Base-by-base conservation (phyloP, 1,284 basidiomycete species). In the Xerocomus minutiporus region DNA sequence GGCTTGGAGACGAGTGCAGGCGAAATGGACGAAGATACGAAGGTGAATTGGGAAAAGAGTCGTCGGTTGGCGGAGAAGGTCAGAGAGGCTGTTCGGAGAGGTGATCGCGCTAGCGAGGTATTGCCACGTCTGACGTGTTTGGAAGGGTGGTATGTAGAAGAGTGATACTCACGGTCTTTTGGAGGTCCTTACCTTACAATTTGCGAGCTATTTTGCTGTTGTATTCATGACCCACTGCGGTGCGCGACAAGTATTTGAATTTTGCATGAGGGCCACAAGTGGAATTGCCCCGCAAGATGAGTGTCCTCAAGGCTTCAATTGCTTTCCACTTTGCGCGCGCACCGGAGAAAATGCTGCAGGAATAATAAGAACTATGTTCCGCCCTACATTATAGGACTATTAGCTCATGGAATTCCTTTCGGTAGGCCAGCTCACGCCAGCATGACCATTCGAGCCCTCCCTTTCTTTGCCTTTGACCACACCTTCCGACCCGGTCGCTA, bases 11-110 rank as follows among this genome's bases (percentile, higher is more conserved):
- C 20, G 36, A n/a, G 5, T 11, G 8, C 6, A 2, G 17, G 15
- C 17, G 6, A 36, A 17, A 45, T 43, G 4, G 47, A 48, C 4
- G 61, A 58, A 20, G 59, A 67, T 8, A 12, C 13, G 20, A 40
- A 38, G 38, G 46, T 71, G 49, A 56, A 71, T 46, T 64, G 61
- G 66, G 66, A 68, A 29, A 62, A 46, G 43, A 71, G 67, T 34
- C 52, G 35, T 35, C 48, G 1, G 52, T 38, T 71, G 38, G 59
- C 61, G 17, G 58, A 52, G 51, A 50, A 46, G 35, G 61, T 71
- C 29, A 60, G 46, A 35, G 56, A 62, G 41, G 61, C 52, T 0
- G 29, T 70, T 15, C 46, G 34, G 52, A 53, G 25, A 39, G 70
- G 67, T 3, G 47, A 42, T 9, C 55, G 26, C 1, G 63, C 50